A percentile compares a stretch with the other conserved stretches of the same genome.
Conservation (phyloP, 2,329 filamentous ascomycete species). For the Colletotrichum liriopes region DNA sequence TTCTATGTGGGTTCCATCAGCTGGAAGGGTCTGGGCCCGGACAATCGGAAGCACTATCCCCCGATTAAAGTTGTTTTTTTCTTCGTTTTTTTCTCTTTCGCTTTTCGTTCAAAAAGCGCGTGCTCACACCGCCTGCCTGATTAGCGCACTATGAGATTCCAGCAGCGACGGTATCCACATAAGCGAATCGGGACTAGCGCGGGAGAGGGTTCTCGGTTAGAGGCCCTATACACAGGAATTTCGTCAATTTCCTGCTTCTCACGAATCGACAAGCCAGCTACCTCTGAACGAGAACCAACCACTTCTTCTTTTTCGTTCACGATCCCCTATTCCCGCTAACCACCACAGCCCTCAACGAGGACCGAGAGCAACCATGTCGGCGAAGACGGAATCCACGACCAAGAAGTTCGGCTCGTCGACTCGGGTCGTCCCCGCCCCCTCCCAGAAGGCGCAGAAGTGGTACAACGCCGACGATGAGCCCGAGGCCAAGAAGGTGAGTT, state of each 20-base stretch:
- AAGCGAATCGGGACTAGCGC: slow-evolving; percentile 46
- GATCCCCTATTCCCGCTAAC: slow-evolving; percentile 46
- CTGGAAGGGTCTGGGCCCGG: slow-evolving; percentile 15
- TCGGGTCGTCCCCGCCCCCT: slow-evolving; percentile 88
- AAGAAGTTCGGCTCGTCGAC: slow-evolving; percentile 99
- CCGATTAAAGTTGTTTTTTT: background rate
- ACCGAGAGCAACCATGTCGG: slow-evolving; percentile 73
- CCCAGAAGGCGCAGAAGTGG: slow-evolving; percentile 98
- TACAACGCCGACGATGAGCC: slow-evolving; percentile 95
- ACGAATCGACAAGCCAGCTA: slow-evolving; percentile 20
- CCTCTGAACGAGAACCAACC: slow-evolving; percentile 37
- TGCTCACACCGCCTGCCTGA: slow-evolving; percentile 1
- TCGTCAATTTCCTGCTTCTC: slow-evolving; percentile 14
- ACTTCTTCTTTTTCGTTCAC: slow-evolving; percentile 45
- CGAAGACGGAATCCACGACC: slow-evolving; percentile 79
- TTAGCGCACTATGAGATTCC: background rate
- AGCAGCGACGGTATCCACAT: background rate
- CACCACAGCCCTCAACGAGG: slow-evolving; percentile 43
- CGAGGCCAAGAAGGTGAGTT: slow-evolving; percentile 94
- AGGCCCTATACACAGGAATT: slow-evolving; percentile 34
- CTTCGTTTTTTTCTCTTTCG: too few relatives aligned
- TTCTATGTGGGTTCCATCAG: background rate
- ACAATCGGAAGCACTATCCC: background rate
- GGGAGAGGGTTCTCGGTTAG: slow-evolving; percentile 56
- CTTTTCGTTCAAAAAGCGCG: background rate